phyloP scores from a whole-genome alignment of 805 yeast species.

The Myxozyma mucilagina region DNA sequence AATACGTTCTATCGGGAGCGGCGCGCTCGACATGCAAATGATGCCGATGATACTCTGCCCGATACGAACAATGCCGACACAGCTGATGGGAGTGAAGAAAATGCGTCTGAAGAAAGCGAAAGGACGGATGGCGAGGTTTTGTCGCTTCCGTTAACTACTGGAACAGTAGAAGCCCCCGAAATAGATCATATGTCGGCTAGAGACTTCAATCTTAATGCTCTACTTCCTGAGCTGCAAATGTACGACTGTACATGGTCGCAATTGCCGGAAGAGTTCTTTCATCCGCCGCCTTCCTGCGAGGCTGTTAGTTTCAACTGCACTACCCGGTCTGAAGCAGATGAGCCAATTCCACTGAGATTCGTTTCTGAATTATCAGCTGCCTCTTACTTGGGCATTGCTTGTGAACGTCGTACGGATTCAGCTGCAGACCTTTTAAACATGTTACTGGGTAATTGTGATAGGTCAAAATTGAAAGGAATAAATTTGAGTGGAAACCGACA shows the following conservation, averaged over 20 bases:
- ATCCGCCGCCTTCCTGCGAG: not conserved
- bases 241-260: not conserved
- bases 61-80: not conserved
- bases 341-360: not conserved
- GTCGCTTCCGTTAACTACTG: too few relatives aligned
- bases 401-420: not conserved
- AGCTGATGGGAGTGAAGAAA: not conserved
- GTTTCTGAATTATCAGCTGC: not conserved
- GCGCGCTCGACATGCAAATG: not conserved
- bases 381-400: not conserved
- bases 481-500: slow-evolving; percentile 1
- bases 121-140: not conserved
- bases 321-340: not conserved
- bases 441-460: not conserved
- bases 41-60: not conserved
- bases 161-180: not conserved
- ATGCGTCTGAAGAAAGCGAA: not conserved
- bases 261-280: too few relatives aligned
- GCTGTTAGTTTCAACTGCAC: slow-evolving; percentile 1
- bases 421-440: not conserved
- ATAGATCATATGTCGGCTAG: not conserved
- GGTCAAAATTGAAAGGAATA: not conserved
- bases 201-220: too few relatives aligned
- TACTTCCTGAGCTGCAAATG: not conserved
- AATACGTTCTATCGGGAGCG: not conserved